Base-by-base conservation (phyloP, 2,329 filamentous ascomycete species). In the Trichoderma sp. region DNA sequence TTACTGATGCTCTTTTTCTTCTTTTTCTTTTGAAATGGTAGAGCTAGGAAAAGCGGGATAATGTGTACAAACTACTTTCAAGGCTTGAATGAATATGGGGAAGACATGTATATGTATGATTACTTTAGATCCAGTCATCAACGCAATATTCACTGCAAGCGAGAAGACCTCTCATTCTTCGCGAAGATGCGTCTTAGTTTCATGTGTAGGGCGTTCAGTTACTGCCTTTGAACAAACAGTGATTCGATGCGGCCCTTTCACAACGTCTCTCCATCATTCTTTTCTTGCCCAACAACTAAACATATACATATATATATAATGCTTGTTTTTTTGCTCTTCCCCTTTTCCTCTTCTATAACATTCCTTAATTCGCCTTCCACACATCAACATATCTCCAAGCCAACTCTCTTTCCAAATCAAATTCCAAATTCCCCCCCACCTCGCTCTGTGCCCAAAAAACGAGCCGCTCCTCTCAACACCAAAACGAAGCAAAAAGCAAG, bases 41-140 rank as follows among this genome's bases (percentile, higher is more conserved):
- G 64, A 66, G 24, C 21, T 39, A 21, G n/a, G 30, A 37, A 49
- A 43, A 13, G 39, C 39, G 39, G 21, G 28, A 24, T 51, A 37
- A 52, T 59, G 2, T 52, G 34, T 66, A 59, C 30, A 56, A 37
- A 32, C 34, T 43, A 46, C 13, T 43, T 34, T 32, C 34, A 28
- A 26, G 51, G 24, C 49, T 24, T 24, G 30, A n/a, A 54, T 43
- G 16, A 55, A 30, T 39, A 24, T 11, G 60, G 34, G 8, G 24
- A 24, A 16, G 51, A 13, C 39, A 66, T 58, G n/a, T 58, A 37
- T 5, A 16, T 32, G 28, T 66, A 66, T 46, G 39, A 66, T 64
- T 39, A 55, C 21, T 61, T 24, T 60, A 60, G 46, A 61, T 28
- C 39, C 43, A 28, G 51, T 71, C 65, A 81, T 8, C 84, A 71